Evolutionary conservation across 2,329 filamentous ascomycete genomes (phyloP), one percentile per base, ranked within the genome.

Genomic region (Penicillium frequentans): DNA sequence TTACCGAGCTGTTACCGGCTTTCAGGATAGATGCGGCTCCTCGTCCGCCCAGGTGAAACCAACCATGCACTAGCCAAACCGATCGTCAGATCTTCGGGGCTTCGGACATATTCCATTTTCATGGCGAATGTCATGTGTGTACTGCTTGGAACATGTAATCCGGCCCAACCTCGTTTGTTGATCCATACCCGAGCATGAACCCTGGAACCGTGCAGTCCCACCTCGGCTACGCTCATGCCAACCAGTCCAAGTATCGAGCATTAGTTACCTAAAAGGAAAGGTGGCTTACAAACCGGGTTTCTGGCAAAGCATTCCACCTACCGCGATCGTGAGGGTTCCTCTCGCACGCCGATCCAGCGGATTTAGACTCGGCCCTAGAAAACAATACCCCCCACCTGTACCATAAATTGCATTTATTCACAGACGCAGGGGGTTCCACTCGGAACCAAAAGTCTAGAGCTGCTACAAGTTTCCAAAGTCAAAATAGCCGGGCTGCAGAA

Each of bases 301-400:
- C 21, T 29, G 35, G 10, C 21, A 19, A 6, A 19, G 9, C 24
- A 37, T 48, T 37, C 16, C 50, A 47, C 50, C 1, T 50, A 39
- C 50, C 47, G 39, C 44, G 45, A 47, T 29, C 45, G 19, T 2
- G 31, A 19, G 11, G 42, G 50, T 50, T 54, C n/a, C 43, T 43
- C 46, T 57, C 42, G 27, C 43, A n/a, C 52, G 60, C 50, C 49
- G 61, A 63, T 63, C 61, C 11, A 54, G 45, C 13, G 21, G 31
- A 57, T 54, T 44, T 61, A 59, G 52, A 55, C 57, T 61, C 49
- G 42, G 49, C 60, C 52, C 57, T 57, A 60, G 46, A 35, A 54
- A 47, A 42, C 57, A 57, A 50, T 54, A 48, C 44, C 24, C 60
- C 54, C 62, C 60, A 61, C 58, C 14, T 27, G 27, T 46, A 21